Base-by-base conservation (phyloP, 768 basidiomycete species). In the Tubosaeta brunneosetosa region DNA sequence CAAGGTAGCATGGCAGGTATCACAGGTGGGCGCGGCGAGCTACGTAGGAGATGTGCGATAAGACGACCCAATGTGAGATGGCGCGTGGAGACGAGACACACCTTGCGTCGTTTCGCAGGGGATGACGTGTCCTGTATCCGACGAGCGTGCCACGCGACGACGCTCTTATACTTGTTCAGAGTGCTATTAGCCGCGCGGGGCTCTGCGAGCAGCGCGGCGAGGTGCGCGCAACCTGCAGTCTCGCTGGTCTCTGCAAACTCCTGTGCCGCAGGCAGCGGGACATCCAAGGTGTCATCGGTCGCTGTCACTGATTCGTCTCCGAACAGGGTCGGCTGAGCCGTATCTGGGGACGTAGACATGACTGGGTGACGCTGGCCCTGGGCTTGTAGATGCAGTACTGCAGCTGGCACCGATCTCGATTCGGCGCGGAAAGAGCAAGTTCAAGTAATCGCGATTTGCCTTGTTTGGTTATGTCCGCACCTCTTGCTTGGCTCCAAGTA, bases 31-130 rank as follows among this genome's bases (percentile, higher is more conserved):
- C 16, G 76, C 72, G 4, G 85, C 67, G 32, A 79, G 64, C 83
- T 85, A 40, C 1, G 29, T 31, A 11, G 14, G 14, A 8, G 19
- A 25, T 19, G 11, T 3, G 26, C 19, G 27, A 40, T 4, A 11
- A 32, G 37, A 4, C 1, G 6, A 22, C 11, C 17, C n/a, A 10
- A 6, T 29, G 26, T 22, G 43, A 11, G 42, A 45, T 29, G 37
- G 4, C 7, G 43, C 38, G 37, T 13, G 50, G 49, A 31, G 55
- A 17, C 26, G 14, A 22, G 17, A 61, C 78, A 38, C 38, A 86
- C 88, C 77, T 84, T 87, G 58, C 85, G 72, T 38, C 85, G 78
- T 63, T 89, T 89, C 11, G 74, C 67, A 8, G 81, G 71, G 27
- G 79, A 73, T 40, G 70, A 70, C 0, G 74, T 70, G n/a, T 73